Conservation (phyloP, 2,329 filamentous ascomycete species). For the Trichoderma hamatum region DNA sequence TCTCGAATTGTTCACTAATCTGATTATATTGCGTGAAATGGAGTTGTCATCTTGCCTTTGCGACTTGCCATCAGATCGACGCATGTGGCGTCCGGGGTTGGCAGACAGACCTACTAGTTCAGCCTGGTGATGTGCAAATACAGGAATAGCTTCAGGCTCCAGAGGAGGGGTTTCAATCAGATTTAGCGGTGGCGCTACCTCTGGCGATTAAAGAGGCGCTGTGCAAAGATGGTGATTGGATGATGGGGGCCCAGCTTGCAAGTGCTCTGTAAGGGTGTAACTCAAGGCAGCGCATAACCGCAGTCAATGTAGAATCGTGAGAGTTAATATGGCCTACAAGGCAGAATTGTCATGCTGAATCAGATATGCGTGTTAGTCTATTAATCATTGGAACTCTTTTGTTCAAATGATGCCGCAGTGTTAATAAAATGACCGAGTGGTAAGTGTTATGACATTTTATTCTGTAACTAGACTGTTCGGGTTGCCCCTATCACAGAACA, state of each 20-base stretch:
- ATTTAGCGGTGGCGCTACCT: background rate
- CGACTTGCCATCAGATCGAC: conserved; percentile 9
- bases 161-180: background rate
- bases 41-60: background rate
- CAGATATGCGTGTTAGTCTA: background rate
- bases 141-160: background rate
- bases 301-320: background rate
- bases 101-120: background rate
- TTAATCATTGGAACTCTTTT: background rate
- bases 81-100: conserved; percentile 6
- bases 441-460: background rate
- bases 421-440: background rate
- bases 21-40: background rate
- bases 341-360: background rate
- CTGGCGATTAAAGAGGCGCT: background rate
- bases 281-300: background rate
- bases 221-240: conserved; percentile 6
- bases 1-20: background rate
- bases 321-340: background rate
- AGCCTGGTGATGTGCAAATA: background rate
- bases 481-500: too few species aligned
- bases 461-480: background rate
- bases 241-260: background rate
- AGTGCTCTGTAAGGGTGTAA: background rate
- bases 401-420: background rate